Evolutionary conservation across 2,329 filamentous ascomycete genomes (phyloP).

Genomic region (Microsporum audouinii): DNA sequence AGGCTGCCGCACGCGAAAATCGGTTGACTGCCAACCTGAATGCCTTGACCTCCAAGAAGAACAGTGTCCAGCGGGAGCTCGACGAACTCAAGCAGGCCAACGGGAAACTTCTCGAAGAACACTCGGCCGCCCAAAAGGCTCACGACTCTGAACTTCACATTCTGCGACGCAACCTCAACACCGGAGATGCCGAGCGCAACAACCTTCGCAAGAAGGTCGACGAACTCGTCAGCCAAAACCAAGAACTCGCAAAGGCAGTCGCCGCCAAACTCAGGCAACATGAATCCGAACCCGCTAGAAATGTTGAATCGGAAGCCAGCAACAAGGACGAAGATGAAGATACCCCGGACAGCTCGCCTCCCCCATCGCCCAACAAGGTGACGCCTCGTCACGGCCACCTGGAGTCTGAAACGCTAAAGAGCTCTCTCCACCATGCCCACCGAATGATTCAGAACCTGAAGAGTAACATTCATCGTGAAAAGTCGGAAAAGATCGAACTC

Average conservation of each 20-base stretch:
- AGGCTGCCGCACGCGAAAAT: slow-evolving; percentile 70
- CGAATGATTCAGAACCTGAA: slow-evolving; percentile 93
- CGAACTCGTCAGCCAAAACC: slow-evolving; percentile 77
- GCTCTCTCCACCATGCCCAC: slow-evolving; percentile 86
- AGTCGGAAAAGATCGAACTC: slow-evolving; percentile 94
- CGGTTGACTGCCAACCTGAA: slow-evolving; percentile 65
- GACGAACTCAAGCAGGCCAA: slow-evolving; percentile 78
- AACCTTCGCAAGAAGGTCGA: slow-evolving; percentile 74
- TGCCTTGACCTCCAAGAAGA: slow-evolving; percentile 61
- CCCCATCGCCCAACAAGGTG: slow-evolving; percentile 77
- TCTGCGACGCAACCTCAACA: slow-evolving; percentile 65
- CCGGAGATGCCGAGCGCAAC: slow-evolving; percentile 67
- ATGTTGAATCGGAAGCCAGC: slow-evolving; percentile 51
- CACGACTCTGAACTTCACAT: slow-evolving; percentile 81
- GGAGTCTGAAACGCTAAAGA: slow-evolving; percentile 92
- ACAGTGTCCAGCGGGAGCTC: slow-evolving; percentile 65
- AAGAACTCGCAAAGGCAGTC: slow-evolving; percentile 76
- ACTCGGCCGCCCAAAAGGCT: slow-evolving; percentile 62
- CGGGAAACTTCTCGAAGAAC: slow-evolving; percentile 69
- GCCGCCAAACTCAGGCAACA: slow-evolving; percentile 58
- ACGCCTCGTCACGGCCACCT: slow-evolving; percentile 83
- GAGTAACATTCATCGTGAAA: slow-evolving; percentile 90
- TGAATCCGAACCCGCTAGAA: slow-evolving; percentile 51
- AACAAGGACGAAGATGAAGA: slow-evolving; percentile 55
- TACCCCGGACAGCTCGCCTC: slow-evolving; percentile 82